Base-by-base conservation (phyloP, 2,329 filamentous ascomycete genomes). In the Cytospora mali region DNA sequence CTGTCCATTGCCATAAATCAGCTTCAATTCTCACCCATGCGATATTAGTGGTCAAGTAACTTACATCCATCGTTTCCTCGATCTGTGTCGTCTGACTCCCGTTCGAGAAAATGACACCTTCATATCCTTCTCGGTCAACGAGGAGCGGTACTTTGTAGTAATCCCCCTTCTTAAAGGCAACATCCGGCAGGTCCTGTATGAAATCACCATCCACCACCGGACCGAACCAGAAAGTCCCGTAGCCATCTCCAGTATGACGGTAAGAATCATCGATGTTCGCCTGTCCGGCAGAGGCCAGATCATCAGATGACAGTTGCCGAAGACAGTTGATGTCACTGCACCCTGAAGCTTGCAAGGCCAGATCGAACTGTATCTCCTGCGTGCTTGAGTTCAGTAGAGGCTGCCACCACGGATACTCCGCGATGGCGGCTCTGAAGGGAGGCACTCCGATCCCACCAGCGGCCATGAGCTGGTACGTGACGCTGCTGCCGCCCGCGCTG, bases 401-500 rank as follows among this genome's bases (percentile, higher is more conserved):
- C 13, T 81, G 81, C 68, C 81, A 79, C 70, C 83, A 84, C 2
- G 78, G 70, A 14, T 79, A 81, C 68, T 84, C 77, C 27, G 75
- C 70, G 18, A 82, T 77, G 53, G 72, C 80, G 7, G 77, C 81
- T 0, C 73, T 72, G 66, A 84, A 84, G 23, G 83, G 75, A 23
- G 67, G 66, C 29, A 79, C 76, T 60, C 80, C 71, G n/a, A 74
- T 75, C 9, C 78, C 80, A n/a, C 75, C 76, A 62, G 80, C 77
- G 0, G 80, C 79, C 1, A 77, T 72, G 2, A 85, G 70, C 64
- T 84, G 83, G 65, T 79, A 75, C 3, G 79, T 77, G 1, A 88
- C 84, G 14, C 83, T 84, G 6, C 82, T 84, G 4, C 77, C 85
- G 9, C 86, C 86, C 2, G 86, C 84, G 3, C 83, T 87, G 16